These are phyloP conservation scores for Neocatenulostroma microsporum DNA, from an alignment of 2,329 filamentous ascomycete genomes.

Conservation along the genomic window DNA sequence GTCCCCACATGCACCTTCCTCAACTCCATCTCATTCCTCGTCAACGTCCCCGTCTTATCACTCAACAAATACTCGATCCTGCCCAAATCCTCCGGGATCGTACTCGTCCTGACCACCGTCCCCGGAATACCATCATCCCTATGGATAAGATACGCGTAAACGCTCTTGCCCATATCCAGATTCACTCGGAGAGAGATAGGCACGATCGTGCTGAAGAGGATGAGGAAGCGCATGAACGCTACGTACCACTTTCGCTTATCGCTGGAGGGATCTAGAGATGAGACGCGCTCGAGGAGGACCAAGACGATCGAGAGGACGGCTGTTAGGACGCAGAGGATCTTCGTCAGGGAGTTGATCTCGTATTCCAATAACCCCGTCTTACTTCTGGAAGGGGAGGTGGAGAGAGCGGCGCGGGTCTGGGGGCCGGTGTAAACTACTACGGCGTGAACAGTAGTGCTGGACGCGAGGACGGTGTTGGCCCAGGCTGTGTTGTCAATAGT, in stretches of 20 bases:
- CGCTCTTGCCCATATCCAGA: constrained; percentile 91
- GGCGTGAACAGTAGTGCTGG: constrained; percentile 78
- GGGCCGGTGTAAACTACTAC: constrained; percentile 91
- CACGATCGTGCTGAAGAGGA: constrained; percentile 98
- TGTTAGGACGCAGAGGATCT: constrained; percentile 87
- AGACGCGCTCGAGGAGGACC: constrained; percentile 78
- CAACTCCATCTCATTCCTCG: constrained; percentile 77
- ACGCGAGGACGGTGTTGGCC: constrained; percentile 96
- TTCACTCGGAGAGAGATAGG: constrained; percentile 96
- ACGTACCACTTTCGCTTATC: constrained; percentile 69
- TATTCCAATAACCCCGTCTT: constrained; percentile 91
- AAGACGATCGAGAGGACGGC: constrained; percentile 77
- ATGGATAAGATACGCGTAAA: constrained; percentile 94
- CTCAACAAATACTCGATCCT: constrained; percentile 93
- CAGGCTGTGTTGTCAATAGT: constrained; percentile 97
- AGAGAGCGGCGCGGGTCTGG: constrained; percentile 87
- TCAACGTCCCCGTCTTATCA: constrained; percentile 97
- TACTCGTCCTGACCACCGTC: constrained; percentile 90
- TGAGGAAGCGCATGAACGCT: constrained; percentile 95
- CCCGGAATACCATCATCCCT: constrained; percentile 81
- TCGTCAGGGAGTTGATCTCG: constrained; percentile 95
- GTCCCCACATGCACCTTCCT: constrained; percentile 98
- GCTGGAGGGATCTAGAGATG: constrained; percentile 46
- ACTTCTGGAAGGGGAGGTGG: constrained; percentile 81
- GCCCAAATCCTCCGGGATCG: constrained; percentile 92